A percentile compares a stretch with the other conserved stretches of the same genome.
Conservation (phyloP, 2,329 filamentous ascomycete genomes). For the Periconia sp. region DNA sequence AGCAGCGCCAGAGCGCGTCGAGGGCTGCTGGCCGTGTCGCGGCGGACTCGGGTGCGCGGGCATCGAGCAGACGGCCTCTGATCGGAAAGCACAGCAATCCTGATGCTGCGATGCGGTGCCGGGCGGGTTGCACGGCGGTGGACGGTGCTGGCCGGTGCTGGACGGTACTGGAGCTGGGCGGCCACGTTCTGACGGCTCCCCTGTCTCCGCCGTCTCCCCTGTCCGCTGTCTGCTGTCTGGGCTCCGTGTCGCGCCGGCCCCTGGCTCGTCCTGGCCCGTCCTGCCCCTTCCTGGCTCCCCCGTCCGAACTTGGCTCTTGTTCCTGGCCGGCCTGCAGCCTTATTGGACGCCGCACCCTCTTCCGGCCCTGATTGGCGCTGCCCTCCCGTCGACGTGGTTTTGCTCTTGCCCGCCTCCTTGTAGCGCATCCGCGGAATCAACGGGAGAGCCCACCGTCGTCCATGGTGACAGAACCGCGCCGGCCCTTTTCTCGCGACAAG, state of each 20-base stretch:
- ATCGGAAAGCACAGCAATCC: too few relatives aligned
- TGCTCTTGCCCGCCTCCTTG: slow-evolving; percentile 29
- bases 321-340: slow-evolving; percentile 42
- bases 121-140: too few relatives aligned
- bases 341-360: slow-evolving; percentile 24
- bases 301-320: slow-evolving; percentile 29
- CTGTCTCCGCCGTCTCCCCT: slow-evolving; percentile 15
- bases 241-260: slow-evolving; percentile 28
- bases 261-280: too few relatives aligned
- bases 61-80: neutral
- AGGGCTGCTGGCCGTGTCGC: too few relatives aligned
- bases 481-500: slow-evolving; percentile 1
- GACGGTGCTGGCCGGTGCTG: too few relatives aligned
- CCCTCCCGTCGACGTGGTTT: slow-evolving; percentile 35
- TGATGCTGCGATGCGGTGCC: too few relatives aligned
- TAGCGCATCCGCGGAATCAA: slow-evolving; percentile 37
- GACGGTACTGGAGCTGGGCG: too few relatives aligned
- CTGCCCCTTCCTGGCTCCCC: slow-evolving; percentile 20
- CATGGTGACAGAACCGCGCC: slow-evolving; percentile 20
- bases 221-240: slow-evolving; percentile 15
- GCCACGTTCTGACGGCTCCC: slow-evolving; percentile 19
- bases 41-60: too few relatives aligned
- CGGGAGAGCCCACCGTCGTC: slow-evolving; percentile 22
- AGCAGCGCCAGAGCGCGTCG: too few relatives aligned
- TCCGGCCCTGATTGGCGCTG: slow-evolving; percentile 7